Evolutionary conservation across 2,329 filamentous ascomycete genomes (phyloP), one percentile per base, ranked within the genome.

Genomic region (Tolypocladium tundrense): DNA sequence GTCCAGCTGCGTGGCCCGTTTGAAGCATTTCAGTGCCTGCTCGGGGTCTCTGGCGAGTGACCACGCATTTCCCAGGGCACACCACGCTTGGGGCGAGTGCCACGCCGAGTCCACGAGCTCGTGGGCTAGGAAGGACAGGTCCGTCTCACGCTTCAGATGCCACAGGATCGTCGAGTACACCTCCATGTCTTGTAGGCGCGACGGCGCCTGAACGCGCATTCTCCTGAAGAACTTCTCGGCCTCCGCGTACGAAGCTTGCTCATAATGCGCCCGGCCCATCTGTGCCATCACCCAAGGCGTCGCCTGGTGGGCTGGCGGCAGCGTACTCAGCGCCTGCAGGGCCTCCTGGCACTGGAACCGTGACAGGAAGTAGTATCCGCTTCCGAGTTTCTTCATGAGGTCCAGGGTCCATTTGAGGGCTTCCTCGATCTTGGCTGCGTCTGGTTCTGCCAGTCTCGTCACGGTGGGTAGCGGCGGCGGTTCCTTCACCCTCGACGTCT

Each of bases 121-220:
- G 67, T 97, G 93, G 0, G 93, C 91, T 35, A 99, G 79, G 72
- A 94, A 96, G 0, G 93, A 92, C 27, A 99, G 79, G 60, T 97
- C 90, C 0, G 91, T 89, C 68, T 97, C 93, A 62, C 89, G 87
- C 72, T 96, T 96, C 61, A 97, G 77, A 71, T 97, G 92, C 94
- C 95, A 99, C n/a, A 99, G 80, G n/a, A 96, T 88, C 0, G 94
- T 99, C 16, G 93, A 97, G 73, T 96, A 99, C 41, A 97, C 87
- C 69, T 99, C 94, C 92, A 97, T 97, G 68, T 97, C 92, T 68
- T 96, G 88, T 51, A 95, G 79, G 4, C 90, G 85, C 1, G 90
- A 89, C 1, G 93, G 93, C 14, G 90, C 87, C 64, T 94, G 79
- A 39, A 87, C 83, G 55, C 91, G 86, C 63, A 99, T 83, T 58